Evolutionary conservation across 768 basidiomycete genomes (phyloP), one percentile per base, ranked within the genome.

Genomic region (Leucocoprinus sp.): DNA sequence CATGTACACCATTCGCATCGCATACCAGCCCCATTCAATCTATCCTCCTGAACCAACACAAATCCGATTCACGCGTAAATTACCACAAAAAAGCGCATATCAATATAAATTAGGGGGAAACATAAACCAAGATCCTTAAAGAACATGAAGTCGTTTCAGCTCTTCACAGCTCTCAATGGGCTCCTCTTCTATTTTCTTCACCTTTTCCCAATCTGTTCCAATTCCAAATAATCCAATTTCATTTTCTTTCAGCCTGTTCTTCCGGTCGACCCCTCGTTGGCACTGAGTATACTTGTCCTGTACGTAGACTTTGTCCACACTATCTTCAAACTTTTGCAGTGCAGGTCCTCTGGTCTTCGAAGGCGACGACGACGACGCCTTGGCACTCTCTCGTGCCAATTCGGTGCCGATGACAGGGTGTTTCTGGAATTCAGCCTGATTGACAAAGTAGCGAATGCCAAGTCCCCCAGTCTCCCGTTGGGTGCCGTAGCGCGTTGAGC

Each of bases 181-280:
- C 67, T 93, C 84, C 23, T 63, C 64, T 40, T 85, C 75, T 42
- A 96, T 84, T 53, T 65, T 62, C 60, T 72, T 70, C 48, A 98
- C 84, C 64, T 89, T 88, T 24, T 91, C 84, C 86, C 88, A 91
- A 59, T 98, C 87, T 8, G 91, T 87, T 23, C 92, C 89, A 43
- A 96, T 68, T 4, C 93, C 95, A 60, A 97, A 93, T 50, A 96
- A 62, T 4, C 95, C 95, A 29, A 87, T 63, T 55, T 91, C 84
- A 7, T 75, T 71, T 42, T 93, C 84, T 57, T 83, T 82, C 50
- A 70, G 65, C 50, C 81, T 79, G 56, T 85, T 74, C 59, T 81
- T 83, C 47, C 68, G 60, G 53, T 90, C 82, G 39, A 78, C 49
- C 34, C 80, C 83, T 5, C 71, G 69, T 53, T 84, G 80, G 61